phyloP scores from a whole-genome alignment of 164 flowering plant genomes.

The Liquidambar formosana region DNA sequence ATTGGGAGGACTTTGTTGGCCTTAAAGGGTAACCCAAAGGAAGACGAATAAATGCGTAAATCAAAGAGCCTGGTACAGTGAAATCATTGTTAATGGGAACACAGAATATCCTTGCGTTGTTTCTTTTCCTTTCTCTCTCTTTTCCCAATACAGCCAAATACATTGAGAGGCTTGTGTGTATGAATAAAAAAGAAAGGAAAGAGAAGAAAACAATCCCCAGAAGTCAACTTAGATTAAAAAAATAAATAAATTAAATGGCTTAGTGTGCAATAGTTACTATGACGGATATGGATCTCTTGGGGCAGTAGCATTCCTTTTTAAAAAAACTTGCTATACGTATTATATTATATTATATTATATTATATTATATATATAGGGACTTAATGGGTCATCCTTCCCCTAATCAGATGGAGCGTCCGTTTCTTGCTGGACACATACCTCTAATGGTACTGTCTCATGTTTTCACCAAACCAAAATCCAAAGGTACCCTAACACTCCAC shows the following conservation, averaged over 20 bases:
- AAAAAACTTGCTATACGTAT: too few species aligned
- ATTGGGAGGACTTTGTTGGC: slow-evolving; percentile 10
- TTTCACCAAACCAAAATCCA: slow-evolving; percentile 14
- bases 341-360: too few species aligned
- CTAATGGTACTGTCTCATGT: slow-evolving; percentile 7
- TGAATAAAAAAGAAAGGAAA: slow-evolving; percentile 4
- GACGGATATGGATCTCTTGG: slow-evolving; percentile 23
- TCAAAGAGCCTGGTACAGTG: slow-evolving; percentile 13
- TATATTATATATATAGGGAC: too few species aligned
- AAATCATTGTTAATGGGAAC: slow-evolving; percentile 31
- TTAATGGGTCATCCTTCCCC: slow-evolving; percentile 21
- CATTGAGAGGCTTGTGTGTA: background rate
- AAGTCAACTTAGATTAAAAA: slow-evolving; percentile 19
- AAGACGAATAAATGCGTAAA: slow-evolving; percentile 13
- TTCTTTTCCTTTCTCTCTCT: slow-evolving; percentile 16
- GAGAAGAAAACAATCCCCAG: slow-evolving; percentile 2
- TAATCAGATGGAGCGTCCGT: slow-evolving; percentile 20
- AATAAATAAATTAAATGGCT: slow-evolving; percentile 14
- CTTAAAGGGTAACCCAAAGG: slow-evolving; percentile 7
- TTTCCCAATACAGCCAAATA: slow-evolving; percentile 24
- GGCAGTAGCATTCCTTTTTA: slow-evolving; percentile 5
- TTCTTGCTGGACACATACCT: slow-evolving; percentile 14
- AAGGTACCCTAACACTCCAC: slow-evolving; percentile 2
- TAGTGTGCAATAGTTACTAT: slow-evolving; percentile 19
- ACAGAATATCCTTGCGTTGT: slow-evolving; percentile 27